These are phyloP conservation scores for Penicillium sp. DNA, from an alignment of 2,329 filamentous ascomycete species.

Conservation along the genomic window DNA sequence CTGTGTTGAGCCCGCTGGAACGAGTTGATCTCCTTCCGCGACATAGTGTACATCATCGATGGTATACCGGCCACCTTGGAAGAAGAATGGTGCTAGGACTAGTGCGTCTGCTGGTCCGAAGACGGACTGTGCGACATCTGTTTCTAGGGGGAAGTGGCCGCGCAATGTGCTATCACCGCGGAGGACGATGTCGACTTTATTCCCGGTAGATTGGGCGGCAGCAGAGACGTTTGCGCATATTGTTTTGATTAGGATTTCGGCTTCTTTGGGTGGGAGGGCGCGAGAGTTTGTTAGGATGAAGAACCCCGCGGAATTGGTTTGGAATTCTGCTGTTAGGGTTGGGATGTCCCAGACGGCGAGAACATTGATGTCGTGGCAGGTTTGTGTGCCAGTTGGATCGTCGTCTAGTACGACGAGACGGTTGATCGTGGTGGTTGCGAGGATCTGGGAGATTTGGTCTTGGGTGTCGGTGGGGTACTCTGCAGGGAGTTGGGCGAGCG, in stretches of 20 bases:
- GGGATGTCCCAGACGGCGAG: slow-evolving; percentile 55
- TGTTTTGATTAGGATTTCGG: slow-evolving; percentile 48
- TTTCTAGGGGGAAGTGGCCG: slow-evolving; percentile 59
- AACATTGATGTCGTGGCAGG: slow-evolving; percentile 59
- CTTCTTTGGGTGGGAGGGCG: slow-evolving; percentile 52
- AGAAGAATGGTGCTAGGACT: slow-evolving; percentile 60
- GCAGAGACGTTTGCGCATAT: slow-evolving; percentile 53
- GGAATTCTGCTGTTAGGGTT: slow-evolving; percentile 49
- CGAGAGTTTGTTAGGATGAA: slow-evolving; percentile 63
- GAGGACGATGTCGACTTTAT: slow-evolving; percentile 56
- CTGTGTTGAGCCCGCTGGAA: slow-evolving; percentile 55
- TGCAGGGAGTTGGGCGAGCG: slow-evolving; percentile 28
- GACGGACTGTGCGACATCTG: slow-evolving; percentile 52
- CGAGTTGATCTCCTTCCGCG: slow-evolving; percentile 49
- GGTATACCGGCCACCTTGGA: slow-evolving; percentile 59
- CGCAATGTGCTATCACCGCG: slow-evolving; percentile 59
- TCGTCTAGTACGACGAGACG: slow-evolving; percentile 49
- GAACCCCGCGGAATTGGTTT: slow-evolving; percentile 49
- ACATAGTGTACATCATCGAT: slow-evolving; percentile 61
- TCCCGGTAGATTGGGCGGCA: slow-evolving; percentile 43
- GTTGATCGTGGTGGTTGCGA: slow-evolving; percentile 26
- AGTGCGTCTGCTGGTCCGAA: slow-evolving; percentile 54
- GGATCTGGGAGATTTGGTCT: slow-evolving; percentile 30
- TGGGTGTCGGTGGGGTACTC: slow-evolving; percentile 32
- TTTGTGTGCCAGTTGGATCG: slow-evolving; percentile 62